Percentiles rank a stretch among this genome's conserved stretches.
phyloP scores from a whole-genome alignment of 768 basidiomycete genomes.

The Mycena indigotica region DNA sequence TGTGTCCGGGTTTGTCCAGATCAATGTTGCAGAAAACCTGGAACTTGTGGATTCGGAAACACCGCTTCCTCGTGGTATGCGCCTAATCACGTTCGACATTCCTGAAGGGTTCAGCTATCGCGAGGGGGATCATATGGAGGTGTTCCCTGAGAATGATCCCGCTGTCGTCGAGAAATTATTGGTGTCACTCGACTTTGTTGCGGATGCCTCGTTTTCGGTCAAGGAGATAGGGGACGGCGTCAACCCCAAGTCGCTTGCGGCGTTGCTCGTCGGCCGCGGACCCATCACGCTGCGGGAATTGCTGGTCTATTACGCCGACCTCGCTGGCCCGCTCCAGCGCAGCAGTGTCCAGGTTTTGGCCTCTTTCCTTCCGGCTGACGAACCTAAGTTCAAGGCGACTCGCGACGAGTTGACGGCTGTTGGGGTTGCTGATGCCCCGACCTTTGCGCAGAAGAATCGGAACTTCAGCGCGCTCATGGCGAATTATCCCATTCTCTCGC shows the following conservation, averaged over 20 bases:
- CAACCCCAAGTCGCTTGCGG: slow-evolving; percentile 12
- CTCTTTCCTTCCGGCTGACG: slow-evolving; percentile 13
- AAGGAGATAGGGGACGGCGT: slow-evolving; percentile 4
- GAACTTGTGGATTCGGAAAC: slow-evolving; percentile 17
- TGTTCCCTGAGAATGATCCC: slow-evolving; percentile 17
- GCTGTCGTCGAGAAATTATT: slow-evolving; percentile 16
- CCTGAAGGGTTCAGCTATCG: slow-evolving; percentile 15
- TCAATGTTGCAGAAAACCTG: slow-evolving; percentile 4
- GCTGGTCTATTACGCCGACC: slow-evolving; percentile 13
- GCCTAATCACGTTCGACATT: slow-evolving; percentile 12
- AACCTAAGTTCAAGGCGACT: not conserved
- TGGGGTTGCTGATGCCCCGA: not conserved
- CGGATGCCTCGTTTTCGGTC: slow-evolving; percentile 16
- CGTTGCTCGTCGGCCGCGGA: slow-evolving; percentile 5
- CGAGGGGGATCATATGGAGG: slow-evolving; percentile 19
- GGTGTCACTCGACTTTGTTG: slow-evolving; percentile 12
- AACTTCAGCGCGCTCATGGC: slow-evolving; percentile 10
- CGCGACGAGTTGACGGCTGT: slow-evolving; percentile 2
- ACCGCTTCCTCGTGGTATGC: slow-evolving; percentile 15
- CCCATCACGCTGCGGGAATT: slow-evolving; percentile 13
- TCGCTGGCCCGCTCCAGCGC: slow-evolving; percentile 15
- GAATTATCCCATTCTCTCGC: slow-evolving; percentile 9
- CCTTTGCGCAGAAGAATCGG: slow-evolving; percentile 10
- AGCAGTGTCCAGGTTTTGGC: not conserved
- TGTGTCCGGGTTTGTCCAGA: slow-evolving; percentile 8